phyloP scores from a whole-genome alignment of 768 basidiomycete genomes.

The Lanmaoa pseudosensibilis region DNA sequence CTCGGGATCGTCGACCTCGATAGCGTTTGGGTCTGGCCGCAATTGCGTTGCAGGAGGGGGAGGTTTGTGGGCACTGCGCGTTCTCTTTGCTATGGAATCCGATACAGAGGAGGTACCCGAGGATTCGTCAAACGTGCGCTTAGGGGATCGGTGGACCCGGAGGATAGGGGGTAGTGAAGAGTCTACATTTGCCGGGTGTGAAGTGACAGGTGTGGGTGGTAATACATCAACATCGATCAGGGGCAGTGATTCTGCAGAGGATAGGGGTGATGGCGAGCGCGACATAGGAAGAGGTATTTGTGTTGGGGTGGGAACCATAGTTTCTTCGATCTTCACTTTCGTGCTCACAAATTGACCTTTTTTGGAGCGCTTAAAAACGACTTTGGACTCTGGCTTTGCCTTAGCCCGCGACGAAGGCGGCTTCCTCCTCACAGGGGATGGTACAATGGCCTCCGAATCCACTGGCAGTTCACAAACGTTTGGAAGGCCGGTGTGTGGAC shows the following conservation, averaged over 20 bases:
- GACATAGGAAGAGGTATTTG: constrained; percentile 41
- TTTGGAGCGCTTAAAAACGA: constrained; percentile 15
- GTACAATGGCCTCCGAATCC: constrained; percentile 29
- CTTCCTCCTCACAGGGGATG: constrained; percentile 38
- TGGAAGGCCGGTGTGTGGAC: constrained; percentile 79
- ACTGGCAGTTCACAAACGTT: constrained; percentile 52
- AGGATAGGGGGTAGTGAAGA: constrained; percentile 20
- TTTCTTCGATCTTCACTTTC: constrained; percentile 25
- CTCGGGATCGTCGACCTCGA: constrained; percentile 30
- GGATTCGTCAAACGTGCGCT: constrained; percentile 61
- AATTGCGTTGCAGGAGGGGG: constrained; percentile 14
- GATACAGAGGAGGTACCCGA: constrained; percentile 43
- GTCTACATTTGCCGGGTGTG: constrained; percentile 12
- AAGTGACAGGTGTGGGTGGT: constrained; percentile 28
- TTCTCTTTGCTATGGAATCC: constrained; percentile 38
- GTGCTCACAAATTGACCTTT: constrained; percentile 25
- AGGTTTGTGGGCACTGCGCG: constrained; percentile 31
- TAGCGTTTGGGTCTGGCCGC: constrained; percentile 17
- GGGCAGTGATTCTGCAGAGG: constrained; percentile 23
- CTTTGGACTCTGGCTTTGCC: constrained; percentile 25
- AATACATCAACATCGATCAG: constrained; percentile 30
- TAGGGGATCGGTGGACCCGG: constrained; percentile 50
- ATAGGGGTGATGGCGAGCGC: constrained; percentile 38
- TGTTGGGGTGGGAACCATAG: constrained; percentile 25
- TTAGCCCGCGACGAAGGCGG: constrained; percentile 33